Conservation (phyloP, 1,139 yeast genomes). For the Casaregolazyma lundiana region DNA sequence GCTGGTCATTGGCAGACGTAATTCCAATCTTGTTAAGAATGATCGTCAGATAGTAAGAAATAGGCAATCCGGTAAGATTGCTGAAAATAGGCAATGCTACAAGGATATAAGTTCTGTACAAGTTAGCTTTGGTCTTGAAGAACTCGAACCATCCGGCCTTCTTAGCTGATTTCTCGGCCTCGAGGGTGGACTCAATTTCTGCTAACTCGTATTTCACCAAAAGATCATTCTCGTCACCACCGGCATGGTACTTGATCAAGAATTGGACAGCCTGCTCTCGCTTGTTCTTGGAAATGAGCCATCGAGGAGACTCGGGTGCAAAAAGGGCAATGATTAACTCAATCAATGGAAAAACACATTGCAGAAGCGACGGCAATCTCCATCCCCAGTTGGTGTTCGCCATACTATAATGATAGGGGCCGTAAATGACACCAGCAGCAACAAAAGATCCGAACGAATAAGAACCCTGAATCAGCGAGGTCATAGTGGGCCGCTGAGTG, state of each 20-base stretch:
- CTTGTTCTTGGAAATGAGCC: conserved; percentile 55
- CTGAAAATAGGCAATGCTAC: conserved; percentile 5
- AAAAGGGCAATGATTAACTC: conserved; percentile 27
- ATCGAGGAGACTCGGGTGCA: conserved; percentile 65
- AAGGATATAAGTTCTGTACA: conserved; percentile 7
- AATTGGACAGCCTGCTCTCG: conserved; percentile 44
- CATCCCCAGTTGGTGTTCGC: conserved; percentile 37
- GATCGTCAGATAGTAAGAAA: too few relatives aligned
- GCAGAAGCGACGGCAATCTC: conserved; percentile 42
- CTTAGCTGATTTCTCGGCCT: conserved; percentile 24
- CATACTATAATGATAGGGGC: conserved; percentile 30
- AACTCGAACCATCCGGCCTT: conserved; percentile 32
- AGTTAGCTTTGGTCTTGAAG: conserved; percentile 22
- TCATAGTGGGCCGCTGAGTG: conserved; percentile 41
- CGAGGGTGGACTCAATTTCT: conserved; percentile 17
- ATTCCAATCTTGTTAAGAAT: conserved; percentile 15
- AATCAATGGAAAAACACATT: conserved; percentile 38
- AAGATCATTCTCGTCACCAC: conserved; percentile 19
- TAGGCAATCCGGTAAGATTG: conserved; percentile 15
- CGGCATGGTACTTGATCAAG: conserved; percentile 28
- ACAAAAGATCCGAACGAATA: conserved; percentile 51
- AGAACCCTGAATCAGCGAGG: conserved; percentile 46
- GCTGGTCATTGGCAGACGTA: conserved; percentile 12
- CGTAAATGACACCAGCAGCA: conserved; percentile 53
- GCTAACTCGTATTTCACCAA: conserved; percentile 22